Percentiles rank a stretch among this genome's conserved stretches.
Conservation (phyloP, 306 rosid species). For the Quercus aquifolioides region DNA sequence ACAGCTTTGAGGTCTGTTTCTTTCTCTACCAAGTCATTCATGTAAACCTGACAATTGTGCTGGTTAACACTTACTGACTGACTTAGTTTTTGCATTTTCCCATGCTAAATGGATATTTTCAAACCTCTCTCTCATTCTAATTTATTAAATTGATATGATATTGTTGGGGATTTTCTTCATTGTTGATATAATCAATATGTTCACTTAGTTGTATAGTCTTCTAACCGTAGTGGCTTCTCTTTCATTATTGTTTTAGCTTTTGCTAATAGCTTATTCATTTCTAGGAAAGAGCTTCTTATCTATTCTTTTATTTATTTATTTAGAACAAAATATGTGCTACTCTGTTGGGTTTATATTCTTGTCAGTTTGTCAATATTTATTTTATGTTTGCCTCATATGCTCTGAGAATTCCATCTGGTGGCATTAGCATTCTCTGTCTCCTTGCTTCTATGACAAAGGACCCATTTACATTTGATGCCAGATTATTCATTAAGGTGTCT, state of each 20-base stretch:
- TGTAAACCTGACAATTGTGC: background rate
- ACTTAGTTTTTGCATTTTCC: background rate
- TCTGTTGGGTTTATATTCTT: background rate
- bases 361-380: background rate
- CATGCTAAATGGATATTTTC: background rate
- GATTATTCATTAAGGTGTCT: background rate
- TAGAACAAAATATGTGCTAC: background rate
- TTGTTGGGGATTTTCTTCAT: background rate
- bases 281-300: background rate
- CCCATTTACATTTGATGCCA: background rate
- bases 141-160: background rate
- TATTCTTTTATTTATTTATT: background rate
- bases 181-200: background rate
- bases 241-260: background rate
- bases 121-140: too few species aligned
- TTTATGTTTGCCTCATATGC: background rate
- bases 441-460: background rate
- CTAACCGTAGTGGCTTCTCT: background rate
- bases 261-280: background rate
- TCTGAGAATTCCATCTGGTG: background rate
- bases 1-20: slow-evolving; percentile 70
- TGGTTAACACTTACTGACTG: background rate
- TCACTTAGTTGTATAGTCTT: background rate
- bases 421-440: background rate
- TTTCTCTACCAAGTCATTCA: slow-evolving; percentile 1